Conservation (phyloP, 1,284 basidiomycete genomes). For the Quambalaria eucalypti region DNA sequence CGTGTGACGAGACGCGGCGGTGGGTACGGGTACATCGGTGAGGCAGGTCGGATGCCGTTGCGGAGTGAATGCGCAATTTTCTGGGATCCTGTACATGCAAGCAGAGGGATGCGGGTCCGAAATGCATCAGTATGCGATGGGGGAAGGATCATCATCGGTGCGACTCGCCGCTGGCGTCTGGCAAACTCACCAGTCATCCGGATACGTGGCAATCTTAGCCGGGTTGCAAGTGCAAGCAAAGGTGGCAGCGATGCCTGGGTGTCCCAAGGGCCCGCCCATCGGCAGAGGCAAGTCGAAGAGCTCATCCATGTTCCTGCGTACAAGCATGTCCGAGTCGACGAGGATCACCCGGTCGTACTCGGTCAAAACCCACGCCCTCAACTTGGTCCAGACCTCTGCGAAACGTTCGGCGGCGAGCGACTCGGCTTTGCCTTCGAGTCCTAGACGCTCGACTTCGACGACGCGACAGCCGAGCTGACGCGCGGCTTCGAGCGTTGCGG, state of each 20-base stretch:
- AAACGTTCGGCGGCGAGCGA: slow-evolving; percentile 23
- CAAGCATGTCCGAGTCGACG: slow-evolving; percentile 84
- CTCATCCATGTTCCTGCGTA: slow-evolving; percentile 81
- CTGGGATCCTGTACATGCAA: slow-evolving; percentile 66
- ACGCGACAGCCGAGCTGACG: slow-evolving; percentile 17
- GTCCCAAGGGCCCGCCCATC: background rate
- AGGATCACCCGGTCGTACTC: slow-evolving; percentile 64
- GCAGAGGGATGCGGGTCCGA: background rate
- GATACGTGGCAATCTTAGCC: slow-evolving; percentile 70
- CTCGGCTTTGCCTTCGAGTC: slow-evolving; percentile 2
- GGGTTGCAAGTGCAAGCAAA: slow-evolving; percentile 94
- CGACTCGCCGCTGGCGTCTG: background rate
- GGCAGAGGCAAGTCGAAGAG: slow-evolving; percentile 55
- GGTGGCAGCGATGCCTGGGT: slow-evolving; percentile 64
- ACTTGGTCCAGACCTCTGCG: slow-evolving; percentile 43
- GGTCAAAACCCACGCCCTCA: slow-evolving; percentile 33
- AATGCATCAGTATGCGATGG: background rate
- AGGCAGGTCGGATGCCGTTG: slow-evolving; percentile 47
- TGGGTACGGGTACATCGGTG: slow-evolving; percentile 47
- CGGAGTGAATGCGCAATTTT: slow-evolving; percentile 73
- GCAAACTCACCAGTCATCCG: slow-evolving; percentile 67
- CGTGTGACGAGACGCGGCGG: slow-evolving; percentile 58
- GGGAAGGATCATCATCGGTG: background rate
- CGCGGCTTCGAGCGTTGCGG: slow-evolving; percentile 13
- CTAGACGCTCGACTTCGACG: slow-evolving; percentile 20